Evolutionary conservation across 108 stramenopile species (phyloP), one percentile per base, ranked within the genome.

Genomic region (Skeletonema costatum): DNA sequence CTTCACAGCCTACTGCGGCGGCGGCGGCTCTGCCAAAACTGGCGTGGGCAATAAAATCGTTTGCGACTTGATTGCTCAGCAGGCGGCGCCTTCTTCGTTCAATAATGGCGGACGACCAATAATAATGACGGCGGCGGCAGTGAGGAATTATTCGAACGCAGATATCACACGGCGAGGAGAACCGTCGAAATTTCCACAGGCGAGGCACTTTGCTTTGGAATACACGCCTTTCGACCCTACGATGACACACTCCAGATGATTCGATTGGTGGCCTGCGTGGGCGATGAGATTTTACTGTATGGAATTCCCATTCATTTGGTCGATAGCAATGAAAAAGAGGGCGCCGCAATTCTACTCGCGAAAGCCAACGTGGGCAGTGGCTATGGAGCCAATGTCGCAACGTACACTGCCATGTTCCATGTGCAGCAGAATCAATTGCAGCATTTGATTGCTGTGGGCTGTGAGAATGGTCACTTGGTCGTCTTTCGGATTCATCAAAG

Each of bases 381-480:
- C 9, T 78, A 74, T 12, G 85, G 85, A 46, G 81, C 77, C 33
- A 82, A 68, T 46, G 81, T 77, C 17, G 72, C 70, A 12, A 63
- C 73, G 1, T 82, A 68, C 67, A 61, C 76, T 5, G 29, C 77
- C 13, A 66, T 71, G 14, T 68, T 64, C n/a, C 7, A 56, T 25
- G 9, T 25, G 9, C 38, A 53, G 30, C 70, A 71, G 17, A 79
- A 87, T 76, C 13, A 80, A 71, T 19, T 78, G 59, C 60, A 70
- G 70, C 82, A 90, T 78, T 70, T 83, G 78, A 61, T 93, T n/a
- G 92, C 87, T 0, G 86, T 92, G 66, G 93, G 92, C 10, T 93
- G 91, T 73, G 95, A 96, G 69, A 87, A 87, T 85, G 92, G 90
- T 36, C 77, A 69, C 3, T 50, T 92, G 29, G 73, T 80, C n/a